phyloP scores from a whole-genome alignment of 2,329 filamentous ascomycete species.

The Orbilia brochopaga region DNA sequence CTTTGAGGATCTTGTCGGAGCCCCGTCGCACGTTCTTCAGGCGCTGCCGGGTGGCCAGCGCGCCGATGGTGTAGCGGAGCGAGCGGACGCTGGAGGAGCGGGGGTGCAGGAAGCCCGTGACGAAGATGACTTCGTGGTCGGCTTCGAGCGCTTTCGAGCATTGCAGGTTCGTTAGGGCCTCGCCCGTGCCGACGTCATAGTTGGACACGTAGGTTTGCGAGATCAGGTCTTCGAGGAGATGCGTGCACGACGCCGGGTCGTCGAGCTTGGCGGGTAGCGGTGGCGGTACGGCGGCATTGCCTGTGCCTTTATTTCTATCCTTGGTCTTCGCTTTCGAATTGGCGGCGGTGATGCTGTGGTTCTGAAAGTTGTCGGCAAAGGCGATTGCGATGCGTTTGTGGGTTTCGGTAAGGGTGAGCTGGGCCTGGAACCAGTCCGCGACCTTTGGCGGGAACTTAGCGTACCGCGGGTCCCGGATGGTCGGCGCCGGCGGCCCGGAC shows the following conservation, averaged over 20 bases:
- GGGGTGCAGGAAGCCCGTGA: slow-evolving; percentile 81
- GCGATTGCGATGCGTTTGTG: slow-evolving; percentile 42
- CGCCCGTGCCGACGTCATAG: slow-evolving; percentile 61
- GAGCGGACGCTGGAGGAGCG: slow-evolving; percentile 69
- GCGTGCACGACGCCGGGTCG: slow-evolving; percentile 12
- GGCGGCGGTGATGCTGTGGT: slow-evolving; percentile 2
- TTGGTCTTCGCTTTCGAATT: slow-evolving; percentile 9
- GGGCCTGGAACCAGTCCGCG: slow-evolving; percentile 24
- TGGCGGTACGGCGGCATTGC: neutral
- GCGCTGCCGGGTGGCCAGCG: slow-evolving; percentile 64
- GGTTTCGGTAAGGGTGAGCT: slow-evolving; percentile 19
- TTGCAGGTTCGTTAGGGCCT: slow-evolving; percentile 64
- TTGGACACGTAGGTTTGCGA: slow-evolving; percentile 18
- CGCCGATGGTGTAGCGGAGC: slow-evolving; percentile 63
- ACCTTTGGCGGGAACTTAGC: slow-evolving; percentile 20
- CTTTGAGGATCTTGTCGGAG: slow-evolving; percentile 61
- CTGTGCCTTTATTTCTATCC: neutral
- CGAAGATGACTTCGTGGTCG: slow-evolving; percentile 71
- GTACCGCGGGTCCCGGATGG: slow-evolving; percentile 5
- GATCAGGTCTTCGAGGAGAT: slow-evolving; percentile 32
- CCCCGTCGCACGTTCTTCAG: slow-evolving; percentile 54
- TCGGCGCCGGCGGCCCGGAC: neutral
- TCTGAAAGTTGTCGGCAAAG: slow-evolving; percentile 31
- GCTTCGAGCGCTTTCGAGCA: slow-evolving; percentile 70
- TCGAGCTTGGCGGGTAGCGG: slow-evolving; percentile 19